These are phyloP conservation scores for Huntiella savannae DNA, from an alignment of 2,329 filamentous ascomycete genomes.

Conservation along the genomic window DNA sequence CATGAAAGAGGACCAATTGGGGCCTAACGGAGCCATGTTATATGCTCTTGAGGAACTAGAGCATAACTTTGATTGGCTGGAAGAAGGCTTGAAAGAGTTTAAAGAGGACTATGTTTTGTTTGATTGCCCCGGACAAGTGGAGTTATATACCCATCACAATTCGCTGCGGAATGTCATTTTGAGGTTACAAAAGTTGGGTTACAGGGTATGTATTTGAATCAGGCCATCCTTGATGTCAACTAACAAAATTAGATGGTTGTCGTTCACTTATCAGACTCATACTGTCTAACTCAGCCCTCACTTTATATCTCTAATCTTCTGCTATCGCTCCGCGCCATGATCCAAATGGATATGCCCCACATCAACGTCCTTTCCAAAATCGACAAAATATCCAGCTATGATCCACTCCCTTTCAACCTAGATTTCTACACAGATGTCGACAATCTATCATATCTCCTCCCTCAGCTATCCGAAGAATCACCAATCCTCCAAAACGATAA, in stretches of 20 bases:
- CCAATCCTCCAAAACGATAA: constrained; percentile 51
- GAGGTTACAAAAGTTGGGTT: constrained; percentile 73
- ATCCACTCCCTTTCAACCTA: constrained; percentile 79
- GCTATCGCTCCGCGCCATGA: constrained; percentile 84
- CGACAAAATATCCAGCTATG: constrained; percentile 75
- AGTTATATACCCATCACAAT: constrained; percentile 88
- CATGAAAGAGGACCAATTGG: constrained; percentile 77
- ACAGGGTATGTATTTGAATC: constrained; percentile 45
- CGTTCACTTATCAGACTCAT: constrained; percentile 83
- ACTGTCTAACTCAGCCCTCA: constrained; percentile 80
- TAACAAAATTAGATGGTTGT: constrained; percentile 52
- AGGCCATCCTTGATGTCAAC: neutral
- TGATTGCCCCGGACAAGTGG: constrained; percentile 91
- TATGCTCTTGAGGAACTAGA: constrained; percentile 94
- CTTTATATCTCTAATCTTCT: constrained; percentile 90
- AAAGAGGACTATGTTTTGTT: constrained; percentile 87
- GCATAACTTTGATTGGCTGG: constrained; percentile 82
- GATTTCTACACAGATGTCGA: constrained; percentile 97
- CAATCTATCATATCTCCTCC: constrained; percentile 68
- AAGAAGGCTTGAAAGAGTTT: constrained; percentile 58
- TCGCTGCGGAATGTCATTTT: constrained; percentile 85
- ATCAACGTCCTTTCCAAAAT: constrained; percentile 96
- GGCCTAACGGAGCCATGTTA: constrained; percentile 79
- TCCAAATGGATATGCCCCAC: constrained; percentile 93
- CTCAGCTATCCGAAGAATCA: constrained; percentile 61